These are phyloP conservation scores for Effrenium voratum DNA, from an alignment of 73 alveolate genomes.

Conservation along the genomic window DNA sequence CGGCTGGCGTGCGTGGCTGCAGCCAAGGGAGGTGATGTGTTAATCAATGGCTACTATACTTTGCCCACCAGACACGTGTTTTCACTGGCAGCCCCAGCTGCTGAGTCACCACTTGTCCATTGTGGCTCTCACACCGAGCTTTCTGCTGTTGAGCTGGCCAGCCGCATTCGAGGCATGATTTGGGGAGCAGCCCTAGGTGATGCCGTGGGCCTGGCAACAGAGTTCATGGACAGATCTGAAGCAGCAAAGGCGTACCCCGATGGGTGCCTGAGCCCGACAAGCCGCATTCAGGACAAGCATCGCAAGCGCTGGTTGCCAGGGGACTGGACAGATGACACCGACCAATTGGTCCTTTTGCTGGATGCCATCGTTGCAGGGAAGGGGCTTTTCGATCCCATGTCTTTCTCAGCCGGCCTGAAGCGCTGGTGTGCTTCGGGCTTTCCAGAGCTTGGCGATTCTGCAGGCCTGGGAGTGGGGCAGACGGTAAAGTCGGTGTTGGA, in stretches of 20 bases:
- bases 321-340: slow-evolving; percentile 95
- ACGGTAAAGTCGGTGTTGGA: slow-evolving; percentile 59
- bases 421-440: slow-evolving; percentile 85
- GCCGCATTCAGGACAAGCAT: slow-evolving; percentile 46
- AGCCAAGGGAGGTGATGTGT: slow-evolving; percentile 13
- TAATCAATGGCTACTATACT: slow-evolving; percentile 30
- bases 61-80: background rate
- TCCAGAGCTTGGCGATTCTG: slow-evolving; percentile 93
- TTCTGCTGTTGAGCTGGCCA: slow-evolving; percentile 22
- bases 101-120: background rate
- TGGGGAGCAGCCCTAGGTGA: slow-evolving; percentile 94
- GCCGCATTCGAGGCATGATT: slow-evolving; percentile 63
- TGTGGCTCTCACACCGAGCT: slow-evolving; percentile 30
- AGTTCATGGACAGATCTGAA: slow-evolving; percentile 62
- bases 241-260: slow-evolving; percentile 51
- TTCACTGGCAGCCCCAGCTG: background rate
- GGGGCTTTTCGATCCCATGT: background rate
- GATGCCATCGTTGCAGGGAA: slow-evolving; percentile 50
- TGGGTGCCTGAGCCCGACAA: slow-evolving; percentile 35
- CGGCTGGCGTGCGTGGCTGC: background rate
- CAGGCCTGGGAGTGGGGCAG: slow-evolving; percentile 93
- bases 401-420: slow-evolving; percentile 23
- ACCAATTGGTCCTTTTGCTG: slow-evolving; percentile 79
- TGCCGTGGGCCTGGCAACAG: slow-evolving; percentile 93
- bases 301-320: slow-evolving; percentile 55